Conservation (phyloP, 2,329 filamentous ascomycete genomes). For the Coniochaeta sp. region DNA sequence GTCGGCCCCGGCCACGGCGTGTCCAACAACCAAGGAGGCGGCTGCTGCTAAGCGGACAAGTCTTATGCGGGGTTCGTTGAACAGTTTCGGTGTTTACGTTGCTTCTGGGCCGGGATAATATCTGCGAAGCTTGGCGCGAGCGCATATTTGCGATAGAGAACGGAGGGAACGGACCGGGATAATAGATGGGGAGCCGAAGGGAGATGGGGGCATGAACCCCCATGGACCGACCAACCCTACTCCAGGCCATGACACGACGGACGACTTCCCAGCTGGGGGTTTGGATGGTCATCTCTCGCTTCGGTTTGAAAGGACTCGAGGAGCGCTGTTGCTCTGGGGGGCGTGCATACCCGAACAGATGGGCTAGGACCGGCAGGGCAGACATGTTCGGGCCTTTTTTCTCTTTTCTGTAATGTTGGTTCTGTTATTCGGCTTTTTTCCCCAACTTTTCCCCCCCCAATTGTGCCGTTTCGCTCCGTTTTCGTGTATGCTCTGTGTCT, state of each 20-base stretch:
- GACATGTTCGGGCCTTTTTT: background rate
- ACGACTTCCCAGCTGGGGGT: background rate
- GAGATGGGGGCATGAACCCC: background rate
- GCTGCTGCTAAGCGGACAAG: slow-evolving; percentile 23
- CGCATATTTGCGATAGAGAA: background rate
- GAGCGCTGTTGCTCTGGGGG: background rate
- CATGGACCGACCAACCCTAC: background rate
- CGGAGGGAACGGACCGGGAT: background rate
- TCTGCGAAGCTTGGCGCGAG: slow-evolving; percentile 1
- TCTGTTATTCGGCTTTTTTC: background rate
- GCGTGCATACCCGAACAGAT: background rate
- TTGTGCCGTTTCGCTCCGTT: background rate
- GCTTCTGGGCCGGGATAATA: background rate
- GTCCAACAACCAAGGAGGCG: slow-evolving; percentile 37
- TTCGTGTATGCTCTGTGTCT: background rate
- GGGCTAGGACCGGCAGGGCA: background rate
- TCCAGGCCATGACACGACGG: background rate
- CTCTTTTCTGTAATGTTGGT: background rate
- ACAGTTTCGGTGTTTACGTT: slow-evolving; percentile 12
- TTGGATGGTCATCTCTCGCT: background rate
- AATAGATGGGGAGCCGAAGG: background rate
- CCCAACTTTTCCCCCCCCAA: background rate
- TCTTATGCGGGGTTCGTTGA: background rate
- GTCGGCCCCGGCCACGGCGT: slow-evolving; percentile 93
- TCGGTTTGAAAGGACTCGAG: background rate